A percentile compares a stretch with the other conserved stretches of the same genome.
Conservation (phyloP, 2,329 filamentous ascomycete species). For the Colletotrichum tropicicola region DNA sequence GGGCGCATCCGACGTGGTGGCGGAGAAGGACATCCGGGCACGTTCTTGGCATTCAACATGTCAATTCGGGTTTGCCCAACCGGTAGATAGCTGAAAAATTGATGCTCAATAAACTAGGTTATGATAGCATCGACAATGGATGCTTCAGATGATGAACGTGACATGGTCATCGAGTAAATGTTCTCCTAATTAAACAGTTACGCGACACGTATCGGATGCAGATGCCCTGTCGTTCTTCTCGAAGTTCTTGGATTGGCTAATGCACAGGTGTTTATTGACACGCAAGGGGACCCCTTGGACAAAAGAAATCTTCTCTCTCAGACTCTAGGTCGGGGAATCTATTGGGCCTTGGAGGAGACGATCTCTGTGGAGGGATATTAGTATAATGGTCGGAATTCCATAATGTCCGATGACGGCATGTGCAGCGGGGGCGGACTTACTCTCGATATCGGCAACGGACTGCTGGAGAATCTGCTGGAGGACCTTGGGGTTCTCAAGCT, state of each 20-base stretch:
- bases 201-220: constrained; percentile 6
- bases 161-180: background rate
- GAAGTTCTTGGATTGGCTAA: constrained; percentile 60
- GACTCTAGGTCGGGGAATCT: constrained; percentile 47
- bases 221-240: constrained; percentile 11
- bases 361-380: constrained; percentile 61
- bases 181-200: constrained; percentile 24
- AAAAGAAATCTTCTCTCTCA: constrained; percentile 57
- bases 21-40: constrained; percentile 5
- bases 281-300: constrained; percentile 50
- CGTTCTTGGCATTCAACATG: constrained; percentile 10
- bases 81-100: background rate
- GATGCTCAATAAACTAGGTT: background rate
- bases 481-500: constrained; percentile 96
- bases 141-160: background rate
- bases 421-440: constrained; percentile 58
- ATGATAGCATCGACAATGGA: background rate
- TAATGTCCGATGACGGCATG: background rate
- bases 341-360: constrained; percentile 70
- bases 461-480: constrained; percentile 98
- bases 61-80: background rate
- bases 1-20: background rate
- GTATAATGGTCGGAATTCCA: constrained; percentile 30
- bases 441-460: constrained; percentile 95
- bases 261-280: constrained; percentile 70